Conservation (phyloP, 2,329 filamentous ascomycete species). For the Cladosporium phlei region DNA sequence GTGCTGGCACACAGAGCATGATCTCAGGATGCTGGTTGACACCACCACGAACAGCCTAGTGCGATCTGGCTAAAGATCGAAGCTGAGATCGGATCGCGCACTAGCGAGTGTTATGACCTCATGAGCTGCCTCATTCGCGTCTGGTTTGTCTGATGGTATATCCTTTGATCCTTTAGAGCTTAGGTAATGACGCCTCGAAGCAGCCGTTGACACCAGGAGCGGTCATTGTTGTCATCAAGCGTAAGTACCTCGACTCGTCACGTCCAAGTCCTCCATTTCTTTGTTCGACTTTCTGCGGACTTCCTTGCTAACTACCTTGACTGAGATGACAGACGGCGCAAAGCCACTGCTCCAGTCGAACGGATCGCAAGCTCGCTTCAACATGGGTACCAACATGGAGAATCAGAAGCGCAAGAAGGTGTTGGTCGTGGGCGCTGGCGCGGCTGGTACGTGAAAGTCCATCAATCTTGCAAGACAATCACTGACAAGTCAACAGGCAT, state of each 20-base stretch:
- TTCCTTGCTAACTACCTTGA: constrained; percentile 2
- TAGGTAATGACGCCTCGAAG: constrained; percentile 8
- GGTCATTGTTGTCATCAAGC: too few relatives aligned
- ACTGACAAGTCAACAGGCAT: constrained; percentile 40
- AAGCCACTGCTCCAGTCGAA: constrained; percentile 24
- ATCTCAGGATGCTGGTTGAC: too few relatives aligned
- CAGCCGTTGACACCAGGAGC: not conserved
- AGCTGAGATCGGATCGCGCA: constrained; percentile 5
- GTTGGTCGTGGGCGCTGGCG: constrained; percentile 58
- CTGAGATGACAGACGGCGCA: constrained; percentile 23
- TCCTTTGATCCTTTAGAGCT: not conserved
- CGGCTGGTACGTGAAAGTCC: constrained; percentile 51
- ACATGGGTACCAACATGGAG: constrained; percentile 33
- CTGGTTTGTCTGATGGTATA: constrained; percentile 2
- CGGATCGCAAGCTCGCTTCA: constrained; percentile 33
- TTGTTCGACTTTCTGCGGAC: not conserved
- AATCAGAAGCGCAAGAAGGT: constrained; percentile 46
- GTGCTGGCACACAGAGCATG: too few relatives aligned
- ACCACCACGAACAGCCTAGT: constrained; percentile 4
- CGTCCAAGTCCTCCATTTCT: too few relatives aligned
- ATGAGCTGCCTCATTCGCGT: constrained; percentile 9
- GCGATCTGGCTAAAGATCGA: constrained; percentile 9
- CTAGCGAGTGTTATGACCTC: constrained; percentile 10
- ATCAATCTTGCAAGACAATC: not conserved
- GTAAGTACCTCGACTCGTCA: constrained; percentile 1